A percentile compares a stretch with the other conserved stretches of the same genome.
Conservation (phyloP, 192 early-diverging fungal genomes). For the Backusella circina region DNA sequence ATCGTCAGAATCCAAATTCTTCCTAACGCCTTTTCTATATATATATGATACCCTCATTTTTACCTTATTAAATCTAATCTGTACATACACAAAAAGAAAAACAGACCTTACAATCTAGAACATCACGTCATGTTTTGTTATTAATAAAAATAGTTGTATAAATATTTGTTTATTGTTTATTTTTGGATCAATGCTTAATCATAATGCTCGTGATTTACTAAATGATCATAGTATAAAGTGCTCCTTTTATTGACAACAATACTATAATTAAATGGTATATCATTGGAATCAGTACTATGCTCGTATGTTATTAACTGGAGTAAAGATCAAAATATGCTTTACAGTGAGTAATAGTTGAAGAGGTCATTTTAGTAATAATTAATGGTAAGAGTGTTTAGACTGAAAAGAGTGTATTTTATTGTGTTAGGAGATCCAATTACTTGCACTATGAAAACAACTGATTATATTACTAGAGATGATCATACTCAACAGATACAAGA, state of each 20-base stretch:
- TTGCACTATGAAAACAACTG: too few species aligned
- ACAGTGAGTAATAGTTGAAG: neutral
- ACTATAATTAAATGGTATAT: neutral
- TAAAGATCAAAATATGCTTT: neutral
- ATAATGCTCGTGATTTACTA: neutral
- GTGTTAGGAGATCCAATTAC: too few species aligned
- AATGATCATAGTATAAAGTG: neutral
- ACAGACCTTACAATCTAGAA: neutral
- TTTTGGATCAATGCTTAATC: neutral
- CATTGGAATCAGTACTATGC: too few species aligned
- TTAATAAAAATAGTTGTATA: neutral
- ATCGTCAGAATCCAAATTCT: constrained; percentile 4
- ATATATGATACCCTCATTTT: neutral
- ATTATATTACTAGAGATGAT: too few species aligned
- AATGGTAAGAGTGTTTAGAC: neutral
- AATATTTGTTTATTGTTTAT: neutral
- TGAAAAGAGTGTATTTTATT: too few species aligned
- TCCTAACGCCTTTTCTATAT: neutral
- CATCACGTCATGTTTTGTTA: neutral
- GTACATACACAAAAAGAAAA: neutral
- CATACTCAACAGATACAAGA: too few species aligned
- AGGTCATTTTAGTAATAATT: neutral
- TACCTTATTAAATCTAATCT: neutral
- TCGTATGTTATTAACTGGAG: neutral
- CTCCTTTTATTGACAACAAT: neutral